Evolutionary conservation across 1,139 yeast species (phyloP).

Genomic region (Saccharomyces hybrid): DNA sequence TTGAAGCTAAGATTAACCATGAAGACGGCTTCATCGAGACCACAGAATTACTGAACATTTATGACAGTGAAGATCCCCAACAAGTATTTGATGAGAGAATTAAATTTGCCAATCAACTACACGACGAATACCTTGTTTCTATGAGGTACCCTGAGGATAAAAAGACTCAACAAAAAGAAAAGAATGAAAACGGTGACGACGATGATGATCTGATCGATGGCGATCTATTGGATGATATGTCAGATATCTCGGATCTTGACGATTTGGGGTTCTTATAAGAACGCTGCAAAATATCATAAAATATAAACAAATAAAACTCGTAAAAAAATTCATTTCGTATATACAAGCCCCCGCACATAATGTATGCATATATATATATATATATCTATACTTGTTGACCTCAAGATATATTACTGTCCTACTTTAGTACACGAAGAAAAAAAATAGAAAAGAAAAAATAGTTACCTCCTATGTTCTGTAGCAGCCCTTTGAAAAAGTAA

Average conservation of each 20-base stretch:
- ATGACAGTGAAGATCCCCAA: conserved; percentile 87
- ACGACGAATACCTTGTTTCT: conserved; percentile 87
- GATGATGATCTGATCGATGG: conserved; percentile 19
- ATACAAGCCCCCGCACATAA: background rate
- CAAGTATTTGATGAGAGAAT: conserved; percentile 87
- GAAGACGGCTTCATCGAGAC: conserved; percentile 89
- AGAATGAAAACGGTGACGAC: conserved; percentile 11
- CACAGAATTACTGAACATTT: conserved; percentile 75
- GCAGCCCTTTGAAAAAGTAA: background rate
- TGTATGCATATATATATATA: background rate
- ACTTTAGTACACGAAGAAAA: background rate
- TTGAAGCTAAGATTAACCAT: conserved; percentile 90
- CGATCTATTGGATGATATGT: conserved; percentile 26
- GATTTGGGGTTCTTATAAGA: conserved; percentile 25
- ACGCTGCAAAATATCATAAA: conserved; percentile 36
- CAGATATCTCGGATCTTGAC: conserved; percentile 30
- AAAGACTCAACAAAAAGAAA: conserved; percentile 14
- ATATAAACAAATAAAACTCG: conserved; percentile 38
- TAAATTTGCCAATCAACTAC: conserved; percentile 80
- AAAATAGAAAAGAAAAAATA: background rate
- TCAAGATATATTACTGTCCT: background rate
- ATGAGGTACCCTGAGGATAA: conserved; percentile 72
- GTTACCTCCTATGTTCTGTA: background rate
- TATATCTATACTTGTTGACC: background rate
- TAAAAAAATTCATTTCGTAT: background rate